These are phyloP conservation scores for Plasmodium relictum DNA, from an alignment of 169 alveolate species.

Conservation along the genomic window DNA sequence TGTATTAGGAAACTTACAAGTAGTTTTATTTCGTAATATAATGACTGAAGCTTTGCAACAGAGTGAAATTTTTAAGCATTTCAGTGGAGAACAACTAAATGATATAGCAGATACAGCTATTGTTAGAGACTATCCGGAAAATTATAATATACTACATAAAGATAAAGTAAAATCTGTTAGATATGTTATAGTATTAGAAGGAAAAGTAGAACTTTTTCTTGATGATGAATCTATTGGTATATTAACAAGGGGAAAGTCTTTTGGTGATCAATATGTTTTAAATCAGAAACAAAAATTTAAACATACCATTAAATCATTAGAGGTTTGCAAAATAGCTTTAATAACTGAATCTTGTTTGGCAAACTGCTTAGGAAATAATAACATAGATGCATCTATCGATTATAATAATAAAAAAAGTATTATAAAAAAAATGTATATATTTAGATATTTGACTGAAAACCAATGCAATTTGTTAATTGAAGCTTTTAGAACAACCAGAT, in stretches of 20 bases:
- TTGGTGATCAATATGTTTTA: constrained; percentile 94
- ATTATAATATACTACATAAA: constrained; percentile 79
- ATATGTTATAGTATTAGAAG: constrained; percentile 90
- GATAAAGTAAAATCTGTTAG: constrained; percentile 88
- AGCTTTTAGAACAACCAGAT: constrained; percentile 88
- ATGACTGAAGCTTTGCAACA: constrained; percentile 90
- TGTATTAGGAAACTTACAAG: constrained; percentile 91
- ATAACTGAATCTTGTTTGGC: constrained; percentile 88
- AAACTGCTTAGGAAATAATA: constrained; percentile 86
- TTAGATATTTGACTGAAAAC: constrained; percentile 88
- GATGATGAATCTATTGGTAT: constrained; percentile 82
- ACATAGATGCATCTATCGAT: constrained; percentile 88
- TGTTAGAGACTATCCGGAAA: constrained; percentile 85
- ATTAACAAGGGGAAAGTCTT: constrained; percentile 93
- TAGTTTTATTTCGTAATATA: constrained; percentile 89
- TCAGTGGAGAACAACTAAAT: constrained; percentile 87
- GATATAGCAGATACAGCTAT: constrained; percentile 87
- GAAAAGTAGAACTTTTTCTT: constrained; percentile 85
- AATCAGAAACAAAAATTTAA: constrained; percentile 89
- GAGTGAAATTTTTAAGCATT: constrained; percentile 88
- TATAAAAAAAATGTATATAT: constrained; percentile 89
- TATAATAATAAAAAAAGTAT: constrained; percentile 87
- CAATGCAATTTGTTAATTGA: constrained; percentile 88
- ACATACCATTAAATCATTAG: constrained; percentile 87
- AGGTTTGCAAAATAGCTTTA: constrained; percentile 86